Conservation (phyloP, 2,329 filamentous ascomycete species). For the Phoma sp. region DNA sequence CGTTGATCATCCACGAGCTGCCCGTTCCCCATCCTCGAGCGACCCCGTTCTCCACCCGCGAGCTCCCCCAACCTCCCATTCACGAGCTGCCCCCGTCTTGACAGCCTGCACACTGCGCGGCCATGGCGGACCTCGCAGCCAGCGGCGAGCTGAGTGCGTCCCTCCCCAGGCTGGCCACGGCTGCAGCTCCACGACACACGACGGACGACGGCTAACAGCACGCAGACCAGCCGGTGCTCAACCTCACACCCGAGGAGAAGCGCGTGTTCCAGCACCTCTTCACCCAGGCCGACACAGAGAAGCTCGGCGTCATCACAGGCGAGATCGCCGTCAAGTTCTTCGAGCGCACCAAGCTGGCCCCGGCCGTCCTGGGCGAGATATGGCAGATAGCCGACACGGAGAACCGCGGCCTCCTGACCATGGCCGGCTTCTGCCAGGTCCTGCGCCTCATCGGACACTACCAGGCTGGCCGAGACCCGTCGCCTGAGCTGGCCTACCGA, state of each 20-base stretch:
- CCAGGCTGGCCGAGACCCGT: conserved; percentile 84
- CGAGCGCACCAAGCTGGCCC: conserved; percentile 89
- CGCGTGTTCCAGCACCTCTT: conserved; percentile 93
- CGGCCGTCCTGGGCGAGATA: conserved; percentile 89
- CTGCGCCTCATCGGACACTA: conserved; percentile 94
- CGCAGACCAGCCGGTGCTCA: conserved; percentile 66
- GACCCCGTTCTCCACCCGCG: conserved; percentile 11
- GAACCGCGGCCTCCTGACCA: conserved; percentile 92
- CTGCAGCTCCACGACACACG: neutral
- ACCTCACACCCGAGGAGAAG: conserved; percentile 91
- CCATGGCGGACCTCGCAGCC: conserved; percentile 46
- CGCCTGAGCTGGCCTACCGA: conserved; percentile 80
- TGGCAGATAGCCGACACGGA: conserved; percentile 99
- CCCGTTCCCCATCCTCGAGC: conserved; percentile 28
- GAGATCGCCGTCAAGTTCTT: conserved; percentile 98
- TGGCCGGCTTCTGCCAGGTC: conserved; percentile 90
- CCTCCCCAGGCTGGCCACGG: neutral
- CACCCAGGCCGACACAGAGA: conserved; percentile 88
- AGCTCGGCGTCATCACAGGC: conserved; percentile 90
- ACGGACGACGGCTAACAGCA: conserved; percentile 26
- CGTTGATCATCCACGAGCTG: conserved; percentile 19
- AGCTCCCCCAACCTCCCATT: conserved; percentile 17
- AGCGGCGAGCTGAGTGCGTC: conserved; percentile 45
- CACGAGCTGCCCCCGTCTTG: conserved; percentile 21
- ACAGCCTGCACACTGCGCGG: conserved; percentile 22